Percentiles rank a stretch among this genome's conserved stretches.
These are phyloP conservation scores for Henckelia pumila DNA, from an alignment of 257 asterid genomes.

Conservation along the genomic window DNA sequence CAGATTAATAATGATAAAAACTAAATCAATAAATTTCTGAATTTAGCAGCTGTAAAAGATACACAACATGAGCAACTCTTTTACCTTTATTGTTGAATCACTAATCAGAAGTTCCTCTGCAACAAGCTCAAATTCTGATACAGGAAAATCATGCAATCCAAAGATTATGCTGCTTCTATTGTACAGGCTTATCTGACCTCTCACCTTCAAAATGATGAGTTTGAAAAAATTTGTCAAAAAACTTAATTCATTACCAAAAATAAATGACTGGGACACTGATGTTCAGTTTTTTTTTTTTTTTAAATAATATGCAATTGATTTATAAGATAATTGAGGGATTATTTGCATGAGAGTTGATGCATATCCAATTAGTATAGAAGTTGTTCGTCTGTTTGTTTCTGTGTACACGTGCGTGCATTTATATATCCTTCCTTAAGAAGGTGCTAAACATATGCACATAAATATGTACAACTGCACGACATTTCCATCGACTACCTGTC, in stretches of 20 bases:
- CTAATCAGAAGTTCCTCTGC: slow-evolving; percentile 99
- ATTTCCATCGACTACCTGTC: slow-evolving; percentile 4
- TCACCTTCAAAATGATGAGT: slow-evolving; percentile 59
- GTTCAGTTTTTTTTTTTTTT: no score
- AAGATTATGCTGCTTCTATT: slow-evolving; percentile 79
- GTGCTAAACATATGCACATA: neutral
- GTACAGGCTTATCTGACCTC: slow-evolving; percentile 94
- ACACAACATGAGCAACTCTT: slow-evolving; percentile 11
- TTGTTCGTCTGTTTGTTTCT: neutral
- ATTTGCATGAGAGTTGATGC: no score
- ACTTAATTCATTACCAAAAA: neutral
- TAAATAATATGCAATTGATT: no score
- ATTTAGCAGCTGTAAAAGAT: neutral
- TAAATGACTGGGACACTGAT: neutral
- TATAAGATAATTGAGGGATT: no score
- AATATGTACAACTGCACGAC: neutral
- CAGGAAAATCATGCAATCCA: slow-evolving; percentile 80
- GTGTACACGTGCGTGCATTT: neutral
- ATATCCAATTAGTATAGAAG: neutral
- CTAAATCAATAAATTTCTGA: neutral
- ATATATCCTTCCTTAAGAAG: neutral
- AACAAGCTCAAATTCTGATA: slow-evolving; percentile 94
- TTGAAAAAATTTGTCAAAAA: neutral
- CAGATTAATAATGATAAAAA: slow-evolving; percentile 8
- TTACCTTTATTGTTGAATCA: slow-evolving; percentile 81